Evolutionary conservation across 2,329 filamentous ascomycete species (phyloP), one percentile per base, ranked within the genome.

Genomic region (Aspergillus fumigatiaffinis): DNA sequence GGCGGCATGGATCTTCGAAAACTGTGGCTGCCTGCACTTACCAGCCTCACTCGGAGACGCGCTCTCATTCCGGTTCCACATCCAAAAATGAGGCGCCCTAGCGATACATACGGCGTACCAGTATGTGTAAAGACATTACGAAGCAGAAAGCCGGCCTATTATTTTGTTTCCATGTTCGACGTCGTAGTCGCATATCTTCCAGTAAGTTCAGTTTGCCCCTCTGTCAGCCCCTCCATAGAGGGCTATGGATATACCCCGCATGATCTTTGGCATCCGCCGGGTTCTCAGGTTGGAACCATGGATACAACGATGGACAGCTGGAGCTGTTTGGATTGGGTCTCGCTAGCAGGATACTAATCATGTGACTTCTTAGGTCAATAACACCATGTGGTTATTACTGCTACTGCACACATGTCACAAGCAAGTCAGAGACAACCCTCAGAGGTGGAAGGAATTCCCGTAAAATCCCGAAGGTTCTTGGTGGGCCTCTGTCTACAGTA

Each of bases 21-120:
- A 26, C 52, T 61, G 60, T 64, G 60, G 59, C 60, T 60, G 62
- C 60, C 63, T 64, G 59, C 55, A 57, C 57, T 59, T 57, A 62
- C 60, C 63, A 65, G 63, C 60, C 60, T 64, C 62, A 61, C 60
- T 63, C 65, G 63, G 65, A 66, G 65, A 66, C 60, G 60, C 58
- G 58, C 65, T 54, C 51, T 62, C 50, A 32, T 67, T 67, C 65
- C 65, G 64, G 51, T 55, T 58, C 58, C 55, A 50, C 41, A 32
- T 38, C 47, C 21, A 46, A 38, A 32, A 29, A 46, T 51, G 50
- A 50, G 12, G 56, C 55, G 55, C 56, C 56, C 20, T 21, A 29
- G 35, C 28, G 14, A 49, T 23, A 47, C 23, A 17, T 25, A 47
- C 12, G 14, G 14, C 14, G 14, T 17, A 38, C 6, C 32, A 4